These are phyloP conservation scores for Pichia norvegensis DNA, from an alignment of 1,139 yeast species.

Conservation along the genomic window DNA sequence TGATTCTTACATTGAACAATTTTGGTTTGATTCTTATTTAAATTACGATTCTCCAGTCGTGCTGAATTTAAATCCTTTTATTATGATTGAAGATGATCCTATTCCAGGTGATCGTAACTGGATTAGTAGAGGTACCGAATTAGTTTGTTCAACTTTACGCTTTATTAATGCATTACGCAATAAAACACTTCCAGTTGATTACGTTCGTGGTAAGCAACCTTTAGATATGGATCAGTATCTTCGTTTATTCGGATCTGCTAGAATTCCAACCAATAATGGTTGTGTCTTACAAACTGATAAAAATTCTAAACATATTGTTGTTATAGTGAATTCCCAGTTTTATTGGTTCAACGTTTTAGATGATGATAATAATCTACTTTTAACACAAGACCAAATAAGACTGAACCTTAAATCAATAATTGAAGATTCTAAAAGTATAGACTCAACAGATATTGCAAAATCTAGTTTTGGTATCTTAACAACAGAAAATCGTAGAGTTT, in stretches of 20 bases:
- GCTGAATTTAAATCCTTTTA: slow-evolving; percentile 78
- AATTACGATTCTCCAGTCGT: slow-evolving; percentile 87
- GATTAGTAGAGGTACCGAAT: slow-evolving; percentile 74
- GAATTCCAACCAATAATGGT: slow-evolving; percentile 75
- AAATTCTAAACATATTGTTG: slow-evolving; percentile 70
- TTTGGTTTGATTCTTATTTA: slow-evolving; percentile 86
- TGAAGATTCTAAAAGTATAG: slow-evolving; percentile 57
- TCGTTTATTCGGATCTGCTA: slow-evolving; percentile 74
- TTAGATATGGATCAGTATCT: slow-evolving; percentile 88
- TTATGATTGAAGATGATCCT: slow-evolving; percentile 83
- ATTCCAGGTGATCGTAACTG: slow-evolving; percentile 70
- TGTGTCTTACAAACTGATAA: slow-evolving; percentile 80
- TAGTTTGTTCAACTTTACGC: slow-evolving; percentile 67
- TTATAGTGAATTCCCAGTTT: slow-evolving; percentile 79
- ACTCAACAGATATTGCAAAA: slow-evolving; percentile 61
- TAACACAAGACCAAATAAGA: slow-evolving; percentile 67
- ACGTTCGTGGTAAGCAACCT: slow-evolving; percentile 53
- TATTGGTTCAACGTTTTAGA: slow-evolving; percentile 93
- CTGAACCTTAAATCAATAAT: slow-evolving; percentile 69
- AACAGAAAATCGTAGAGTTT: slow-evolving; percentile 76
- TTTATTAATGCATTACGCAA: slow-evolving; percentile 73
- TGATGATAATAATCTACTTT: slow-evolving; percentile 55
- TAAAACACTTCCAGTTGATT: slow-evolving; percentile 69
- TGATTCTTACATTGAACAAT: slow-evolving; percentile 81
- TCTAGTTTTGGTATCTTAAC: slow-evolving; percentile 85